Conservation (phyloP, 2,329 filamentous ascomycete species). For the Fusarium solani-melongenae region DNA sequence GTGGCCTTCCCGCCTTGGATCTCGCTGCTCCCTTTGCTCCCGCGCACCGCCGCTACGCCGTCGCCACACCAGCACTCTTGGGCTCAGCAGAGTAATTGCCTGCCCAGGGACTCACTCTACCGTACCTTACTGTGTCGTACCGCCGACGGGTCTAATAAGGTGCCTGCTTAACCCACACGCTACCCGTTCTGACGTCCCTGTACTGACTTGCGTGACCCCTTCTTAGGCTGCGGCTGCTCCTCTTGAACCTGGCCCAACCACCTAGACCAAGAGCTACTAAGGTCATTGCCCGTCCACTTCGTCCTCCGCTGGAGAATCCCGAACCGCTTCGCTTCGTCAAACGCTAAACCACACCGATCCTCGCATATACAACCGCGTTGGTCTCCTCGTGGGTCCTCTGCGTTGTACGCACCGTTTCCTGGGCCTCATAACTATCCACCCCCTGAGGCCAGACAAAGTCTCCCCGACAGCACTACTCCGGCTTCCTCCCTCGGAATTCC, state of each 20-base stretch:
- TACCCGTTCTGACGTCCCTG: conserved; percentile 17
- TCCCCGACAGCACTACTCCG: background rate
- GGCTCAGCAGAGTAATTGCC: conserved; percentile 18
- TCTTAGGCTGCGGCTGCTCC: conserved; percentile 32
- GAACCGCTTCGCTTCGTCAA: conserved; percentile 31
- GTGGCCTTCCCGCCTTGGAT: conserved; percentile 39
- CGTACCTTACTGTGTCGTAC: conserved; percentile 11
- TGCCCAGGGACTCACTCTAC: conserved; percentile 1
- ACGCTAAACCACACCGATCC: conserved; percentile 36
- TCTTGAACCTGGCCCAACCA: background rate
- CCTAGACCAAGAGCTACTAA: conserved; percentile 26
- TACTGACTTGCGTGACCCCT: conserved; percentile 32
- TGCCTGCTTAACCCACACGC: background rate
- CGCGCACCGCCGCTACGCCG: conserved; percentile 38
- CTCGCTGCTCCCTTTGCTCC: conserved; percentile 40
- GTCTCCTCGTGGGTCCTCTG: conserved; percentile 30
- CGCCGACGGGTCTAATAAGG: background rate
- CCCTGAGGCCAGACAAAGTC: conserved; percentile 29
- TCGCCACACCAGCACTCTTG: conserved; percentile 36
- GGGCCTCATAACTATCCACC: conserved; percentile 22
- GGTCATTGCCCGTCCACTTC: conserved; percentile 12
- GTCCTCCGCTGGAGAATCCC: conserved; percentile 30
- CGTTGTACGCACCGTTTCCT: conserved; percentile 17
- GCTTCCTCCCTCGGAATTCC: conserved; percentile 13
- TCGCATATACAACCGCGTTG: conserved; percentile 31